Evolutionary conservation across 306 rosid genomes (phyloP).

Genomic region (Castanea crenata): DNA sequence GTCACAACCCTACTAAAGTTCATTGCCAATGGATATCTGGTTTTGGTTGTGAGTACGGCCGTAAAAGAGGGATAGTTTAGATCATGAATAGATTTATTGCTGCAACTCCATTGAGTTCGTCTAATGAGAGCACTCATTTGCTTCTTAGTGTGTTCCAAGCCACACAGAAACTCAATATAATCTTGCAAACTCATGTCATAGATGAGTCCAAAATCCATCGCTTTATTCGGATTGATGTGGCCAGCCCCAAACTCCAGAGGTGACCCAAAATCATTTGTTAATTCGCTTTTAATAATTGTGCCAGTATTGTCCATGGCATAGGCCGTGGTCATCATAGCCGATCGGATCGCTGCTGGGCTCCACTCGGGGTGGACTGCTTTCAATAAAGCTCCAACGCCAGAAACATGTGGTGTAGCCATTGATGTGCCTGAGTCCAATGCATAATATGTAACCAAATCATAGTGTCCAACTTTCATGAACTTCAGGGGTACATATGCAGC

Average conservation of each 20-base stretch:
- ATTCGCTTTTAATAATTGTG: neutral
- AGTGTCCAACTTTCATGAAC: neutral
- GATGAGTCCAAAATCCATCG: constrained; percentile 1
- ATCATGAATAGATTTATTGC: neutral
- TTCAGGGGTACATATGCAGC: neutral
- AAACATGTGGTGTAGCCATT: neutral
- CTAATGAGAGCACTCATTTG: neutral
- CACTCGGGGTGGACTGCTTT: too few relatives aligned
- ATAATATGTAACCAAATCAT: neutral
- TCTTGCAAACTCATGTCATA: constrained; percentile 9
- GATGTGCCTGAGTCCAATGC: neutral
- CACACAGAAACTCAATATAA: constrained; percentile 20
- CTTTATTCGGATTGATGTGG: constrained; percentile 9
- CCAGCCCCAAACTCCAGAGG: constrained; percentile 15
- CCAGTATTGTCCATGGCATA: neutral
- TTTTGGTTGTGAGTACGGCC: neutral
- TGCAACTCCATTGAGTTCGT: neutral
- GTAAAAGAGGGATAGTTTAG: constrained; percentile 18
- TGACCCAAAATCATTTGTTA: neutral
- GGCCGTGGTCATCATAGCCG: constrained; percentile 14
- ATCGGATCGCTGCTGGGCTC: too few relatives aligned
- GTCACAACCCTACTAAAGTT: constrained; percentile 20
- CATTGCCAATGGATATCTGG: neutral
- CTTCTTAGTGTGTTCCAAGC: neutral
- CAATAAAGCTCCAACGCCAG: too few relatives aligned